phyloP scores from a whole-genome alignment of 2,329 filamentous ascomycete species.

The Chrysosporium keratinophilum region DNA sequence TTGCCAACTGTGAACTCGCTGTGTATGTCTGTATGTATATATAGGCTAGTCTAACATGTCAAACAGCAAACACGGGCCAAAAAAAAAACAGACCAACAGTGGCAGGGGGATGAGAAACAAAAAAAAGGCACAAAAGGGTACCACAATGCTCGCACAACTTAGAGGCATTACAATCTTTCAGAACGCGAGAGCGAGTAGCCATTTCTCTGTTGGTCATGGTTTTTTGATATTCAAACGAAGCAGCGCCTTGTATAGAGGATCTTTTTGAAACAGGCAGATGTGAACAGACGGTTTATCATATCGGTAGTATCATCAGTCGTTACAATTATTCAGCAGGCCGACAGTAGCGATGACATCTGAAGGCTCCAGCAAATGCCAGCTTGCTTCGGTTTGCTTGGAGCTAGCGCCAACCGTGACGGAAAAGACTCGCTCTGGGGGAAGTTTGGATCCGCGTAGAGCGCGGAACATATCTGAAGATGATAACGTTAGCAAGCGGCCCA shows the following conservation, averaged over 20 bases:
- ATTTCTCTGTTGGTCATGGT: neutral
- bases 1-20: neutral
- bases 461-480: constrained; percentile 59
- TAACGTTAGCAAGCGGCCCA: constrained; percentile 13
- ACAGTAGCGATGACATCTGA: constrained; percentile 68
- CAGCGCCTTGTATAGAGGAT: neutral
- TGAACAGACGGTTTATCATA: neutral
- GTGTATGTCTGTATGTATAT: neutral
- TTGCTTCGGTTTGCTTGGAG: constrained; percentile 81
- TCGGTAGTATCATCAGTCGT: constrained; percentile 1
- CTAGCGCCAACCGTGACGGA: constrained; percentile 85
- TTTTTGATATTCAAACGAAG: neutral
- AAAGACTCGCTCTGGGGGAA: constrained; percentile 61
- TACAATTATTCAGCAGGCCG: constrained; percentile 43
- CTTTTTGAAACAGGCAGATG: neutral
- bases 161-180: neutral
- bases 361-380: constrained; percentile 82
- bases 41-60: neutral
- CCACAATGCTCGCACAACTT: neutral
- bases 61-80: neutral
- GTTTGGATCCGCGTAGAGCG: constrained; percentile 51
- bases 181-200: no score
- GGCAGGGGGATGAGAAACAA: neutral
- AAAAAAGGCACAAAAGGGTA: neutral
- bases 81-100: neutral